Base-by-base conservation (phyloP, 1,284 basidiomycete species). In the Heterobasidion irregulare region DNA sequence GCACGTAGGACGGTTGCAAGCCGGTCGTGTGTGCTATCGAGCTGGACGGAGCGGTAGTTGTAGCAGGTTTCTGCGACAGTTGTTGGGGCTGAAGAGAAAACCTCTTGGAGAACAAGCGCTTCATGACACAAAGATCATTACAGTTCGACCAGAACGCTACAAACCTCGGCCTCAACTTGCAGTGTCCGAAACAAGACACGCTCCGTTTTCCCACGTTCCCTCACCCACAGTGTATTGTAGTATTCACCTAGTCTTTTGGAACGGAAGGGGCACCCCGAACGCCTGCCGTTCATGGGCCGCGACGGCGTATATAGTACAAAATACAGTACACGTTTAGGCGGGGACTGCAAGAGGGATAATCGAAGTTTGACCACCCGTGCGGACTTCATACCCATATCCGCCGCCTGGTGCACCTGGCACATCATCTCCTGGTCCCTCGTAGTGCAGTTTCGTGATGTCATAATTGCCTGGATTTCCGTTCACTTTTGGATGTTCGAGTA, bases 311-410 rank as follows among this genome's bases (percentile, higher is more conserved):
- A 7, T 41, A 8, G 12, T 12, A 41, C 38, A 41, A 41, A 41
- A 41, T 41, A 41, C 38, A 41, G n/a, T 2, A 7, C 38, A 26
- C 26, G 26, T 44, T 47, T 19, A 47, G 9, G 26, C 46, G 7
- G 46, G n/a, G 26, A 47, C 46, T 19, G 46, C 46, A 16, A 38
- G 38, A 26, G 12, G 13, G 19, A 43, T 19, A 32, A 53, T 38
- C 34, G 49, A 50, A 5, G 10, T 62, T 34, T 63, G 66, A 8
- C 65, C 67, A 19, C 59, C 62, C n/a, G 80, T 76, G 54, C 89
- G 86, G 57, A 85, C 63, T 53, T 86, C 84, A 63, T 92, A 92
- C 19, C 86, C 89, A 69, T 92, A 92, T 35, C 84, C 86, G 62
- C 72, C 71, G 19, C 72, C 75, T 43, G 75, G 66, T n/a, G 77